A percentile compares a stretch with the other conserved stretches of the same genome.
Evolutionary conservation across 176 grass and related monocot species (phyloP).

Genomic region (Cenchrus fungigraminus): DNA sequence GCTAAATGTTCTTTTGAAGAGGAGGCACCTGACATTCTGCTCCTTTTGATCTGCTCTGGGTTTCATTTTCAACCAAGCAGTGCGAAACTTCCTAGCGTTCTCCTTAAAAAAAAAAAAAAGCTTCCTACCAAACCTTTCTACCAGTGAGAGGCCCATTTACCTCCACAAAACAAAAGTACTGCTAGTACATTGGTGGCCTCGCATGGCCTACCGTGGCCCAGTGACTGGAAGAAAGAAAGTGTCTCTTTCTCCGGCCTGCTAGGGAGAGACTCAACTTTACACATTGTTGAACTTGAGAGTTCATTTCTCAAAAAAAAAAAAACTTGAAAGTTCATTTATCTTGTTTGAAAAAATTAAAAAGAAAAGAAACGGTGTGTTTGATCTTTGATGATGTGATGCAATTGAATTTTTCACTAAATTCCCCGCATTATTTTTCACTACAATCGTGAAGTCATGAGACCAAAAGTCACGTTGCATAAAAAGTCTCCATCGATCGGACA

Average conservation of each 20-base stretch:
- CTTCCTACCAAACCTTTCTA: not conserved
- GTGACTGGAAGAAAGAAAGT: not conserved
- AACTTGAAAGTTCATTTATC: not conserved
- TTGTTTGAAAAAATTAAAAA: not conserved
- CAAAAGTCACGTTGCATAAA: no score
- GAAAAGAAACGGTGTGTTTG: not conserved
- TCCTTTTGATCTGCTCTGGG: not conserved
- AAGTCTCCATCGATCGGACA: not conserved
- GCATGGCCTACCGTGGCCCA: not conserved
- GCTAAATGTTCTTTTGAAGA: not conserved
- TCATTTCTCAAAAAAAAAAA: no score
- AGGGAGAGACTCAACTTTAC: not conserved
- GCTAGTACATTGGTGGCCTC: not conserved
- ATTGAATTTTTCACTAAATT: no score
- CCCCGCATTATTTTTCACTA: no score
- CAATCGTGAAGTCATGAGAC: no score
- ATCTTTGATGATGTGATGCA: not conserved
- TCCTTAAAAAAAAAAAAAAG: not conserved
- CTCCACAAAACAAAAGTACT: not conserved
- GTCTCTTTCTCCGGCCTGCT: not conserved
- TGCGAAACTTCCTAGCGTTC: not conserved
- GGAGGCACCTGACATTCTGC: not conserved
- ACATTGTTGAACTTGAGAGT: no score
- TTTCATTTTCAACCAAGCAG: not conserved
- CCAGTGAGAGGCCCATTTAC: not conserved